A percentile compares a stretch with the other conserved stretches of the same genome.
Conservation (phyloP, 1,139 yeast genomes). For the Yamadazyma diddensiae region DNA sequence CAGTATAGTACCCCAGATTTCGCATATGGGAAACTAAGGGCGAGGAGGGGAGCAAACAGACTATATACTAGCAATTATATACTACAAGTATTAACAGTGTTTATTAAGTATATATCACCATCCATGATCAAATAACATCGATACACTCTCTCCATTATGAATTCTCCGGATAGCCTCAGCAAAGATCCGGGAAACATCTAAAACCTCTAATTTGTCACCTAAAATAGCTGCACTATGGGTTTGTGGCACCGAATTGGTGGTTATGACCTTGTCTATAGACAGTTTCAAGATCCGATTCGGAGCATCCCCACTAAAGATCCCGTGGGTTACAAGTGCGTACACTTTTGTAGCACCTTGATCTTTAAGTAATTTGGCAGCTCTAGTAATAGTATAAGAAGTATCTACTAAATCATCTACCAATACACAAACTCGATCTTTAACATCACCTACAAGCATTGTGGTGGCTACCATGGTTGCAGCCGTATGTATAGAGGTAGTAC, state of each 20-base stretch:
- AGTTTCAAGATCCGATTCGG: conserved; percentile 64
- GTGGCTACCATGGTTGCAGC: conserved; percentile 47
- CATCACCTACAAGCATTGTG: conserved; percentile 94
- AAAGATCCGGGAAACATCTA: conserved; percentile 83
- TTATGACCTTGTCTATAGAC: conserved; percentile 77
- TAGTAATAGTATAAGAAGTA: conserved; percentile 85
- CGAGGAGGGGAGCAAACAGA: no score
- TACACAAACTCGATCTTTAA: conserved; percentile 76
- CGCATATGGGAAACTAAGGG: conserved; percentile 2
- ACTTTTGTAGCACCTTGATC: conserved; percentile 90
- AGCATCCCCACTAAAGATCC: conserved; percentile 91
- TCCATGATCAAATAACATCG: conserved; percentile 89
- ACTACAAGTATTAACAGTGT: no score
- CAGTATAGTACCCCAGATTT: conserved; percentile 15
- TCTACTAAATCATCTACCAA: conserved; percentile 92
- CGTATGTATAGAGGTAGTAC: conserved; percentile 3
- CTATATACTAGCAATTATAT: no score
- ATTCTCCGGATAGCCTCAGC: conserved; percentile 95
- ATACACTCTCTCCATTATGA: conserved; percentile 94
- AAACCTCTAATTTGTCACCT: conserved; percentile 65
- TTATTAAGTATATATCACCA: conserved; percentile 34
- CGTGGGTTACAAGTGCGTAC: conserved; percentile 89
- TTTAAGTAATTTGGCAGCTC: conserved; percentile 88
- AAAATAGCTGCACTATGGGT: conserved; percentile 54
- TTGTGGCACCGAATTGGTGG: conserved; percentile 95